These are phyloP conservation scores for Clavispora carvajalis DNA, from an alignment of 805 yeast genomes.

Conservation along the genomic window DNA sequence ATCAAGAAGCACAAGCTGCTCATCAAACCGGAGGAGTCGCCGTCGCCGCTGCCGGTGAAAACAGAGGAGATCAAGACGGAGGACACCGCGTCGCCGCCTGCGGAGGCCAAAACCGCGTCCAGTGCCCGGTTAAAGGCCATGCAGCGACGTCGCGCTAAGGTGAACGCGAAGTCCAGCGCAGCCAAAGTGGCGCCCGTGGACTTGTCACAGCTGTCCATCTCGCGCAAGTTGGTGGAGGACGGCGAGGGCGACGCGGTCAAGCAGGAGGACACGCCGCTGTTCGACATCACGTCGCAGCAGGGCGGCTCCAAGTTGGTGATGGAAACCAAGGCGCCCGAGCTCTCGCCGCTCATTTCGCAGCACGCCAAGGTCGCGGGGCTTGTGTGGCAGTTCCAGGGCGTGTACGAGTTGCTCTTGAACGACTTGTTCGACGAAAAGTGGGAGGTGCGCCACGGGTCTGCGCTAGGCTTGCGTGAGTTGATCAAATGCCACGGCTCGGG, in stretches of 20 bases:
- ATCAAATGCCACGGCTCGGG: slow-evolving; percentile 76
- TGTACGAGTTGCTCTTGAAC: slow-evolving; percentile 71
- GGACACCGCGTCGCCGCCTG: slow-evolving; percentile 12
- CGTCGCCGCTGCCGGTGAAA: slow-evolving; percentile 2
- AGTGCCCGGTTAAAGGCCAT: slow-evolving; percentile 85
- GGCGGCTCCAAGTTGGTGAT: slow-evolving; percentile 80
- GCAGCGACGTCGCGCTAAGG: slow-evolving; percentile 88
- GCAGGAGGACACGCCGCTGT: slow-evolving; percentile 25
- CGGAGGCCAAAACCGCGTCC: slow-evolving; percentile 22
- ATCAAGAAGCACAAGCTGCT: slow-evolving; percentile 47
- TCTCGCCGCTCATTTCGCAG: slow-evolving; percentile 63
- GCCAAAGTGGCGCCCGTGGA: slow-evolving; percentile 51
- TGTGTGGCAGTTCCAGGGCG: slow-evolving; percentile 93
- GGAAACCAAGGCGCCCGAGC: slow-evolving; percentile 64
- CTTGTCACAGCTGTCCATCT: slow-evolving; percentile 64
- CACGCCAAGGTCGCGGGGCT: slow-evolving; percentile 67
- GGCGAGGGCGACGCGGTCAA: slow-evolving; percentile 20
- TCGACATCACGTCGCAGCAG: slow-evolving; percentile 70
- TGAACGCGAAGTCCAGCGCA: slow-evolving; percentile 50
- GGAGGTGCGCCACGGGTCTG: slow-evolving; percentile 96
- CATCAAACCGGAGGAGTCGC: slow-evolving; percentile 18
- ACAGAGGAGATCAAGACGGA: slow-evolving; percentile 2
- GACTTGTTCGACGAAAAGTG: slow-evolving; percentile 82
- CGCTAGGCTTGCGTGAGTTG: slow-evolving; percentile 85
- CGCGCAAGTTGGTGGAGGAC: slow-evolving; percentile 46